Conservation (phyloP, 2,329 filamentous ascomycete species). For the Fusarium phyllophilum region DNA sequence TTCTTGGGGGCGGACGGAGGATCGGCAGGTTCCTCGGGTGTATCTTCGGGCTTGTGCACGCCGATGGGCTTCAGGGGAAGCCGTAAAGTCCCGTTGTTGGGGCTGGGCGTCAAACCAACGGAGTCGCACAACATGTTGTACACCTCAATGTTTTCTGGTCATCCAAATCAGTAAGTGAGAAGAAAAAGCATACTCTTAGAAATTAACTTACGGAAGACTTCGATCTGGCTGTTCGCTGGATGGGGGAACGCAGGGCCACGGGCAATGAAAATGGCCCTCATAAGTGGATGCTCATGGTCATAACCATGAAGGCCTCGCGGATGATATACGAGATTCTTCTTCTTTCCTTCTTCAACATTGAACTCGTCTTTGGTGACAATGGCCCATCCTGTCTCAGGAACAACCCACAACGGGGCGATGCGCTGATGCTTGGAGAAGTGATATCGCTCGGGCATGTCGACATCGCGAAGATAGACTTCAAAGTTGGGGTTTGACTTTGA, state of each 20-base stretch:
- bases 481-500: constrained; percentile 73
- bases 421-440: constrained; percentile 89
- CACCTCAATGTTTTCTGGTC: constrained; percentile 95
- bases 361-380: constrained; percentile 86
- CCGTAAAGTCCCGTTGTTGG: constrained; percentile 89
- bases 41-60: constrained; percentile 64
- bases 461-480: constrained; percentile 86
- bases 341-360: constrained; percentile 72
- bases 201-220: constrained; percentile 81
- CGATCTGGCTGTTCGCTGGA: constrained; percentile 79
- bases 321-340: constrained; percentile 74
- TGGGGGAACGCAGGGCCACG: constrained; percentile 93
- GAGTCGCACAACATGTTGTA: constrained; percentile 96
- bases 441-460: constrained; percentile 91
- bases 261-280: constrained; percentile 95
- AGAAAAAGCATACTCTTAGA: neutral
- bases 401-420: constrained; percentile 94
- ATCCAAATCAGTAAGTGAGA: constrained; percentile 40
- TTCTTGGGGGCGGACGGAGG: constrained; percentile 48
- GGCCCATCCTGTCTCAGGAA: constrained; percentile 92
- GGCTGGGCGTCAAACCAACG: constrained; percentile 74
- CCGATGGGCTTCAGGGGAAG: constrained; percentile 74
- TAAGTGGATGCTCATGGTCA: constrained; percentile 92
- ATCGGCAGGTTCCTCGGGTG: constrained; percentile 63
- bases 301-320: constrained; percentile 93